Base-by-base conservation (phyloP, 2,329 filamentous ascomycete genomes). In the Aspergillus sp. region DNA sequence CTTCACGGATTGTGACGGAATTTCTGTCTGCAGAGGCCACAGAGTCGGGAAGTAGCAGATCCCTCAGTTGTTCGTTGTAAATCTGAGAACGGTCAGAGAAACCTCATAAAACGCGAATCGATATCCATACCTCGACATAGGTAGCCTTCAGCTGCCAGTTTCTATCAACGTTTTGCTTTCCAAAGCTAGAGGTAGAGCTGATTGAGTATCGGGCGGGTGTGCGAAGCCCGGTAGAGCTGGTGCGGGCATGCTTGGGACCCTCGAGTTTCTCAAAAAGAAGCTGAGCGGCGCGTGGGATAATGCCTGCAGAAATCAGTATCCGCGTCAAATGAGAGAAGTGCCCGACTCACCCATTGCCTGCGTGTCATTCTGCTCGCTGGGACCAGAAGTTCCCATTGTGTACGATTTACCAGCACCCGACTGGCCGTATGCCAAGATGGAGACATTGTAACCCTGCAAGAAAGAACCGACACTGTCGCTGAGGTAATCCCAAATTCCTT, bases 361-460 rank as follows among this genome's bases (percentile, higher is more conserved):
- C 31, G 83, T 67, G 70, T 94, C 84, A 28, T 82, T 83, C 72
- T 96, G 90, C 71, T 97, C 93, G 23, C 78, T 78, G 2, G 93
- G 92, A 4, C 93, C 93, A 0, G 94, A 93, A 0, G 95, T 99
- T 60, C 95, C 95, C 95, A 99, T 99, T 0, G 95, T 99, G 75
- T 96, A 98, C 3, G 94, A 98, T 80, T 99, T 99, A 69, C 95
- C 95, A 11, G 95, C 93, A 60, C 95, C 95, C 30, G 95, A 99
- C 81, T 99, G 95, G 68, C 95, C 95, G 73, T 99, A 99, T 52
- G 95, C 95, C 70, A 99, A 82, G 54, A 99, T 87, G 3, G 95
- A 99, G 61, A 99, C 95, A 86, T 99, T 99, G 85, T 98, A 99
- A 58, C 95, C 95, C 74, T 97, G 92, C 1, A 95, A 82, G 70